Base-by-base conservation (phyloP, 371 early-diverging fungal species). In the Fennellomyces sp. region DNA sequence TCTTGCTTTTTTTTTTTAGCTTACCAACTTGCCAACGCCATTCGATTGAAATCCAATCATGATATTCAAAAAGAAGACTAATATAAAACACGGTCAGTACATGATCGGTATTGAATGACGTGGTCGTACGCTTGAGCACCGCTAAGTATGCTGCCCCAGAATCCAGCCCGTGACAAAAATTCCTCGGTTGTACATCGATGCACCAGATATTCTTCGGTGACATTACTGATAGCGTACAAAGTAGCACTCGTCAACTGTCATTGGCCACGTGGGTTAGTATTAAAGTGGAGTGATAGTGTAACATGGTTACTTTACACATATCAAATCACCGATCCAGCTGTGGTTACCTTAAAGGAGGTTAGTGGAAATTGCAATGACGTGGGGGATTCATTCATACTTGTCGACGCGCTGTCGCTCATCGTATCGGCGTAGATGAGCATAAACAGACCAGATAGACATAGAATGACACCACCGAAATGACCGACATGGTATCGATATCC, bases 171-270 rank as follows among this genome's bases (percentile, higher is more conserved):
- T 0, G 66, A 57, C 5, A 78, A 42, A 17, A 78, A 73, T 54
- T 73, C 70, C 12, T 56, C 30, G 6, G 72, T 63, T 8, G 71
- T 58, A 58, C 62, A 62, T 12, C 67, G 64, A 27, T 64, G 54
- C n/a, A 78, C 76, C 21, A 78, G 53, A 56, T 78, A 68, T 33
- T 78, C 79, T 59, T 78, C 79, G 19, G 72, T 71, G 15, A 78
- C 73, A 55, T 78, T 78, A 47, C 75, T 71, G 28, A 71, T 56
- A 15, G 75, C 79, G 61, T 78, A 78, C 15, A 75, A 56, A 0
- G 75, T 73, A 17, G 79, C 79, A 58, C 79, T 73, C 2, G 56
- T 25, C 52, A 78, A 50, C 79, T 78, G 57, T 27, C 29, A 31
- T 8, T 6, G 35, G 13, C 8, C 35, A 33, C 35, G 35, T 33